phyloP scores from a whole-genome alignment of 768 basidiomycete species.

The Russula virescens region DNA sequence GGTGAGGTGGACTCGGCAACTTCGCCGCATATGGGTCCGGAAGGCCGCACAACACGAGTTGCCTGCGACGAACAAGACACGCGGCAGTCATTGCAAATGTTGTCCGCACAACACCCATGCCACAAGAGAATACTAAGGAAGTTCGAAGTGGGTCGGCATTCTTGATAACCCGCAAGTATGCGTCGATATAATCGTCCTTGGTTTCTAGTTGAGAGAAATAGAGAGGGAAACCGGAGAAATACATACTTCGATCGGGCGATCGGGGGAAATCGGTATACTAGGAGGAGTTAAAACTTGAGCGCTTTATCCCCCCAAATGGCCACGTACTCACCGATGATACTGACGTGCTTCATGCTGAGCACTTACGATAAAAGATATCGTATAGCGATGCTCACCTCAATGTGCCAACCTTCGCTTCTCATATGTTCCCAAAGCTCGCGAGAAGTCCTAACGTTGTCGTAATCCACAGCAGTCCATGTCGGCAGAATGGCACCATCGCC shows the following conservation, averaged over 20 bases:
- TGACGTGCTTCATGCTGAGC: slow-evolving; percentile 27
- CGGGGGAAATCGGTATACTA: slow-evolving; percentile 92
- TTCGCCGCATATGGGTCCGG: slow-evolving; percentile 71
- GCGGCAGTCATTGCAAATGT: slow-evolving; percentile 98
- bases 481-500: slow-evolving; percentile 81
- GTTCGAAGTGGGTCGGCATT: slow-evolving; percentile 73
- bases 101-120: slow-evolving; percentile 93
- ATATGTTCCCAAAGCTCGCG: slow-evolving; percentile 80
- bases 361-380: slow-evolving; percentile 4
- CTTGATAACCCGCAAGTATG: slow-evolving; percentile 79
- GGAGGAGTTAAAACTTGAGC: slow-evolving; percentile 1
- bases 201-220: background rate
- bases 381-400: slow-evolving; percentile 54
- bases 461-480: slow-evolving; percentile 91
- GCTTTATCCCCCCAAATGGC: slow-evolving; percentile 5
- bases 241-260: slow-evolving; percentile 80
- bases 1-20: slow-evolving; percentile 21
- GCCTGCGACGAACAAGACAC: slow-evolving; percentile 73
- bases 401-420: slow-evolving; percentile 80
- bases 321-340: slow-evolving; percentile 63
- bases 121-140: slow-evolving; percentile 89
- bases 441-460: slow-evolving; percentile 75
- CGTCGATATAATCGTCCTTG: slow-evolving; percentile 92
- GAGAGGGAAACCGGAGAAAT: background rate
- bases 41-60: slow-evolving; percentile 52